phyloP scores from a whole-genome alignment of 1,284 basidiomycete species.

The Naganishia cerealis region DNA sequence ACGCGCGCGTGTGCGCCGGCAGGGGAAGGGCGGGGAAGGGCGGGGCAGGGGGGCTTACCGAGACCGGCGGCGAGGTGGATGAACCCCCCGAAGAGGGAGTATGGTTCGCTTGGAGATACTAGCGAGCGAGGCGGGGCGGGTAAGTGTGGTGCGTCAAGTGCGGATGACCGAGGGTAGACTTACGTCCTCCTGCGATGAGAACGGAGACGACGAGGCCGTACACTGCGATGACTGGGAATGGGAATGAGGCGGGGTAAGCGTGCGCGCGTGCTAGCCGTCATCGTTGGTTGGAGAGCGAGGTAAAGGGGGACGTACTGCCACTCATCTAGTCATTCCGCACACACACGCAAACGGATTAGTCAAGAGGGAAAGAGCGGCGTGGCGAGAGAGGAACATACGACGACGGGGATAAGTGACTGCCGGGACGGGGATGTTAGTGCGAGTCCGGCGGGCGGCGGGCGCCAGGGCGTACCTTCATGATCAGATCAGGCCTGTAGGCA shows the following conservation, averaged over 20 bases:
- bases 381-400: conserved; percentile 44
- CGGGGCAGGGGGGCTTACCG: conserved; percentile 44
- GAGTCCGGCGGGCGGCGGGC: neutral
- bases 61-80: conserved; percentile 92
- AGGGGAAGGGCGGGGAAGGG: neutral
- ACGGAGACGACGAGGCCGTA: conserved; percentile 63
- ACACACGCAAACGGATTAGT: too few species aligned
- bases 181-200: conserved; percentile 61
- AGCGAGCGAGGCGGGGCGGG: conserved; percentile 54
- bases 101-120: conserved; percentile 59
- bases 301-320: conserved; percentile 64
- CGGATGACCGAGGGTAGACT: too few species aligned
- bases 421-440: conserved; percentile 8
- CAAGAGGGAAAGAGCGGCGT: neutral
- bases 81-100: conserved; percentile 77
- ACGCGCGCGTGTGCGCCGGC: too few species aligned
- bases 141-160: too few species aligned
- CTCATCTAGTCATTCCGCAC: conserved; percentile 60
- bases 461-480: conserved; percentile 79
- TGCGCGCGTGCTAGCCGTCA: too few species aligned
- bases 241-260: conserved; percentile 32
- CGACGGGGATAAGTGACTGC: conserved; percentile 66
- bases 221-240: conserved; percentile 55
- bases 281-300: too few species aligned
- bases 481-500: conserved; percentile 84